Evolutionary conservation across 495 filamentous ascomycete species (phyloP), one percentile per base, ranked within the genome.

Genomic region (Penicillium nucicola): DNA sequence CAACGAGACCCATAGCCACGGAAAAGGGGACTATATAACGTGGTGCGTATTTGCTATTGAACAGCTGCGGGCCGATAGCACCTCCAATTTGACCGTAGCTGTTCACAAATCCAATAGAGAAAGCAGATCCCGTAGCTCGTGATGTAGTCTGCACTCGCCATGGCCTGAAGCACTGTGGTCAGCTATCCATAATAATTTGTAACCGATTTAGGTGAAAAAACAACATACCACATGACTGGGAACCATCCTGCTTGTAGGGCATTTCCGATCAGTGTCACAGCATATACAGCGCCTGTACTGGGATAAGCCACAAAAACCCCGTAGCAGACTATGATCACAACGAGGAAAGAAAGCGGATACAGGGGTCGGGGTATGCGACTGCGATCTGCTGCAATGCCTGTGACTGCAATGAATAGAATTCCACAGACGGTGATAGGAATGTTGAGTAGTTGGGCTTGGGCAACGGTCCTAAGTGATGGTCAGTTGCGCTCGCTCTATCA

Each of bases 141-240:
- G 64, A 64, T 2, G 71, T 73, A 5, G 70, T 72, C 40, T 75
- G 71, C 0, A 73, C 71, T 17, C 70, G 70, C 71, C 70, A 75
- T 43, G 58, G 58, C 58, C 55, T 57, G n/a, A n/a, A n/a, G n/a
- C n/a, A 35, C 36, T 12, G 12, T 38, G 19, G 23, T 38, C 7
- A 35, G 36, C 12, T 13, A 39, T 40, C 0, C 18, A 12, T 20
- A 12, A 17, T 15, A 3, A 15, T 4, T 2, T 5, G 13, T 13
- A 18, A 6, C n/a, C 5, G 42, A 8, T n/a, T 18, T 25, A 18
- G n/a, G 10, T 10, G n/a, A n/a, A 17, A 14, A 9, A n/a, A 19
- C 0, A 25, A 52, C 48, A 2, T 28, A 57, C 55, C 57, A 60
- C 71, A 75, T 75, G 50, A 71, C 66, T 0, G 70, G 69, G 22